A percentile compares a stretch with the other conserved stretches of the same genome.
Conservation (phyloP, 768 basidiomycete genomes). For the Crepidotus variabilis region DNA sequence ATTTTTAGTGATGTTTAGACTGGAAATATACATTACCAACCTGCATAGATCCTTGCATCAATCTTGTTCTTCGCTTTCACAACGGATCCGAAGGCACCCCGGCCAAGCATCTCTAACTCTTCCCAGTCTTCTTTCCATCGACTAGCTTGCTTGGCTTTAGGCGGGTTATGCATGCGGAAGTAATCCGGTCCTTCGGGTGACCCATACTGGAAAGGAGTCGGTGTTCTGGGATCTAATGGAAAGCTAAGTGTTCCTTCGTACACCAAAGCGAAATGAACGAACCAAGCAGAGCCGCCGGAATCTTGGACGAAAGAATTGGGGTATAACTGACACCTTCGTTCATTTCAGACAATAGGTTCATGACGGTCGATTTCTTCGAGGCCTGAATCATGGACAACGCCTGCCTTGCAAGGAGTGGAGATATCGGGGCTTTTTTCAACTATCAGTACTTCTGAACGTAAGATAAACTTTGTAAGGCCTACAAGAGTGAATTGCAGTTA, state of each 20-base stretch:
- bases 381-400: conserved; percentile 59
- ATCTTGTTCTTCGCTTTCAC: conserved; percentile 91
- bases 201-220: conserved; percentile 40
- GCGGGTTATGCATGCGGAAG: conserved; percentile 39
- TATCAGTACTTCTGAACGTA: not conserved
- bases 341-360: conserved; percentile 53
- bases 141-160: conserved; percentile 51
- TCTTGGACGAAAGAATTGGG: conserved; percentile 19
- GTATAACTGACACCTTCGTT: conserved; percentile 36
- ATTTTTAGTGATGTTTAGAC: not conserved
- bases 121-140: conserved; percentile 95
- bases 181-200: conserved; percentile 66
- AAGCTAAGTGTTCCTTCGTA: not conserved
- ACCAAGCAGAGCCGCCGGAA: conserved; percentile 25
- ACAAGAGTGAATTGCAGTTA: conserved; percentile 58
- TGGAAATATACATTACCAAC: conserved; percentile 29
- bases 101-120: conserved; percentile 86
- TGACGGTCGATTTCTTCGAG: conserved; percentile 57
- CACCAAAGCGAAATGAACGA: not conserved
- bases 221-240: conserved; percentile 42
- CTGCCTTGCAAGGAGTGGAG: conserved; percentile 46
- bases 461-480: conserved; percentile 15
- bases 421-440: conserved; percentile 47
- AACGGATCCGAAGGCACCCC: conserved; percentile 90
- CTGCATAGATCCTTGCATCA: conserved; percentile 81